These are phyloP conservation scores for Cercospora berteroae DNA, from an alignment of 2,329 filamentous ascomycete species.

Conservation along the genomic window DNA sequence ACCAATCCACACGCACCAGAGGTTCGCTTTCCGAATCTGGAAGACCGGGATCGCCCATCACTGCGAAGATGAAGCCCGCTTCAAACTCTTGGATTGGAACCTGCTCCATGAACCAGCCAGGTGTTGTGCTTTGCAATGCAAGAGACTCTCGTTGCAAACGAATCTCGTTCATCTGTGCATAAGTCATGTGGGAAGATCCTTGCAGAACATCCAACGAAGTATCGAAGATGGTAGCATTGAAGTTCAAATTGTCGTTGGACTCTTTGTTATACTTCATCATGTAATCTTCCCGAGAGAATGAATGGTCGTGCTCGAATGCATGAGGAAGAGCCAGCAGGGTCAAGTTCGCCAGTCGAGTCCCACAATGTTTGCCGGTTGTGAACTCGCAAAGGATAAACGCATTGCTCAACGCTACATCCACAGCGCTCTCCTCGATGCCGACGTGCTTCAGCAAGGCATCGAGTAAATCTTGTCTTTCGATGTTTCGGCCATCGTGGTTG, in stretches of 20 bases:
- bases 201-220: constrained; percentile 8
- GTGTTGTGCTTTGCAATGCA: neutral
- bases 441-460: neutral
- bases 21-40: constrained; percentile 6
- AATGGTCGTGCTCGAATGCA: constrained; percentile 55
- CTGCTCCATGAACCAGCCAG: constrained; percentile 12
- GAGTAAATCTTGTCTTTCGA: neutral
- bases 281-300: constrained; percentile 52
- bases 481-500: neutral
- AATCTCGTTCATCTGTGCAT: constrained; percentile 13
- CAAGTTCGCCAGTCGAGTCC: neutral
- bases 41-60: constrained; percentile 9
- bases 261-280: constrained; percentile 11
- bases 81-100: constrained; percentile 16
- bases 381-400: neutral
- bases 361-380: neutral
- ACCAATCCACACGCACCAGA: constrained; percentile 13
- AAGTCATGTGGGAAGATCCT: constrained; percentile 6
- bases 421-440: neutral
- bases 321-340: constrained; percentile 31
- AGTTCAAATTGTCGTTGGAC: constrained; percentile 14
- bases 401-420: neutral
- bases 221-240: constrained; percentile 16
- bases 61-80: constrained; percentile 15
- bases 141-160: constrained; percentile 15